These are phyloP conservation scores for Candida gorgasii DNA, from an alignment of 805 yeast species.

Conservation along the genomic window DNA sequence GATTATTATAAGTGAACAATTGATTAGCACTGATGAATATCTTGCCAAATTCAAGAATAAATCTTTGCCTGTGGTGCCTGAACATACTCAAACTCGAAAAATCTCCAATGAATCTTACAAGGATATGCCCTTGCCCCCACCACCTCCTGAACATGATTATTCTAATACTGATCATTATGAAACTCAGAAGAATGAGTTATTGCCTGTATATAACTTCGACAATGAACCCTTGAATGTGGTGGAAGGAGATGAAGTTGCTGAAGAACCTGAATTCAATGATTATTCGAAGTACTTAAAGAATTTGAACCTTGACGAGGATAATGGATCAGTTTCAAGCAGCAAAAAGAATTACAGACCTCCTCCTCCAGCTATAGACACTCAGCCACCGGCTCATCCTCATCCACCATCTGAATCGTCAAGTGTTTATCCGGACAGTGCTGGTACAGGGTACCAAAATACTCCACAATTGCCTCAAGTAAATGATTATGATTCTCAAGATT, in stretches of 20 bases:
- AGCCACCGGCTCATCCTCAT: neutral
- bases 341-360: slow-evolving; percentile 12
- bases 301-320: slow-evolving; percentile 18
- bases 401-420: neutral
- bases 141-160: slow-evolving; percentile 20
- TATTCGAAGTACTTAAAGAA: slow-evolving; percentile 23
- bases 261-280: slow-evolving; percentile 19
- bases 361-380: slow-evolving; percentile 12
- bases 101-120: slow-evolving; percentile 17
- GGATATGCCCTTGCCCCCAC: slow-evolving; percentile 27
- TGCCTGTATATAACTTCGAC: slow-evolving; percentile 25
- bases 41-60: slow-evolving; percentile 24
- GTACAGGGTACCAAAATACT: slow-evolving; percentile 4
- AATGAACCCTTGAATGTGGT: slow-evolving; percentile 18
- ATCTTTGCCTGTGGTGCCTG: slow-evolving; percentile 20
- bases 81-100: slow-evolving; percentile 8
- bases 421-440: slow-evolving; percentile 6
- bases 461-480: slow-evolving; percentile 7
- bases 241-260: slow-evolving; percentile 16
- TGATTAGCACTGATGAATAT: slow-evolving; percentile 42
- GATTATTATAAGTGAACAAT: slow-evolving; percentile 73
- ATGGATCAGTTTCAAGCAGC: slow-evolving; percentile 5
- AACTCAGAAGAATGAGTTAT: slow-evolving; percentile 8
- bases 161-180: slow-evolving; percentile 9
- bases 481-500: slow-evolving; percentile 3